Evolutionary conservation across 106 monocot genomes (phyloP).

Genomic region (Dactylorhiza incarnata): DNA sequence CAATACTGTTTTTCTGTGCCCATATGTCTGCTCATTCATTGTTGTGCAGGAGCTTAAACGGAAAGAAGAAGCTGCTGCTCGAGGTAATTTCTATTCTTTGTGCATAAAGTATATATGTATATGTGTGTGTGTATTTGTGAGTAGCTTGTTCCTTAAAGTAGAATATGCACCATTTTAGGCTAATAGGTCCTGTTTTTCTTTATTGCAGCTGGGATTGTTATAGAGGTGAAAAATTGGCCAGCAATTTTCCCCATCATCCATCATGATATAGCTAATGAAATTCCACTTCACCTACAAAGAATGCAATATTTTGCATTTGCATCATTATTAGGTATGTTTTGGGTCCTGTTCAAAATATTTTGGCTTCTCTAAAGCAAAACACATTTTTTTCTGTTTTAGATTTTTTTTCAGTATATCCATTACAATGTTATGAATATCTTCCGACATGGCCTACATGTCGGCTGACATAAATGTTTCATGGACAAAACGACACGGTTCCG

Average conservation of each 20-base stretch:
- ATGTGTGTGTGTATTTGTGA: neutral
- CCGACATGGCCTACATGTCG: no score
- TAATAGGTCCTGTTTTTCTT: neutral
- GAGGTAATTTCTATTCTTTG: conserved; percentile 22
- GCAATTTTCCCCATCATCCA: conserved; percentile 73
- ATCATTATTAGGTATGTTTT: conserved; percentile 53
- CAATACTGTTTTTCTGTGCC: neutral
- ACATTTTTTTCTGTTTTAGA: neutral
- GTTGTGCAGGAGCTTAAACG: conserved; percentile 39
- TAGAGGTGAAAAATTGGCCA: conserved; percentile 71
- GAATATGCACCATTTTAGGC: neutral
- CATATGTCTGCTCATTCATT: neutral
- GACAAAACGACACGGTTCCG: no score
- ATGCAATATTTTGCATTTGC: conserved; percentile 80
- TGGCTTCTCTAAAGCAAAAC: conserved; percentile 6
- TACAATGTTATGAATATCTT: neutral
- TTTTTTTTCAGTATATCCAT: neutral
- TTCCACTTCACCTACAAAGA: conserved; percentile 57
- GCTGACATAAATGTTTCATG: no score
- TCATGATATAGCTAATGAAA: conserved; percentile 68
- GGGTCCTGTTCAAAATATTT: neutral
- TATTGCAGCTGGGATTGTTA: conserved; percentile 60
- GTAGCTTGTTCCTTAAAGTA: neutral
- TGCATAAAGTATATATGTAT: neutral
- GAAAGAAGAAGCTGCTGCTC: conserved; percentile 47